Percentiles rank a stretch among this genome's conserved stretches.
phyloP scores from a whole-genome alignment of 371 early-diverging fungal species.

The Rhizomucor pusillus region DNA sequence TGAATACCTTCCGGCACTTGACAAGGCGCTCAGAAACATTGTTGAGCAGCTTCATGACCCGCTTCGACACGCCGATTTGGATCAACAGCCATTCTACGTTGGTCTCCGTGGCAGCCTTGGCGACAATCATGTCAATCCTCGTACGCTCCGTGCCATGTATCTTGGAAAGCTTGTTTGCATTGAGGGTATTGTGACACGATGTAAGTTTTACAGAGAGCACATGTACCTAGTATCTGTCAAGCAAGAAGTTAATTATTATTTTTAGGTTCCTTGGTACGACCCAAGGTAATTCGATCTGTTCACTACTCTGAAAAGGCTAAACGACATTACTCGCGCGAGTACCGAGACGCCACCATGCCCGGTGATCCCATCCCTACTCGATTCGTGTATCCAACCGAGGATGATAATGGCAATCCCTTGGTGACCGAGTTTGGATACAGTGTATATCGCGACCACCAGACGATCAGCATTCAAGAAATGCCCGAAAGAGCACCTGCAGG shows the following conservation, averaged over 20 bases:
- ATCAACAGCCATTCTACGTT: constrained; percentile 61
- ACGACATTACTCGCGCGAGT: constrained; percentile 85
- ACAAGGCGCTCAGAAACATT: constrained; percentile 73
- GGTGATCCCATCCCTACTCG: constrained; percentile 68
- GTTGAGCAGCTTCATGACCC: constrained; percentile 35
- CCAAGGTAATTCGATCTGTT: constrained; percentile 93
- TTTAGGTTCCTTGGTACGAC: constrained; percentile 94
- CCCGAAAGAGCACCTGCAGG: constrained; percentile 99
- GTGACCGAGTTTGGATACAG: constrained; percentile 96
- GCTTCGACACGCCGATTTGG: constrained; percentile 26
- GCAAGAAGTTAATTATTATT: too few species aligned
- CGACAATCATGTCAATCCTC: constrained; percentile 85
- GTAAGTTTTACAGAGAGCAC: constrained; percentile 38
- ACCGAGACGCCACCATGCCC: constrained; percentile 76
- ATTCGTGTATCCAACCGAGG: constrained; percentile 81
- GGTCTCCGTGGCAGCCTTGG: constrained; percentile 97
- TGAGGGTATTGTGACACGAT: constrained; percentile 99
- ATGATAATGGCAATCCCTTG: constrained; percentile 90
- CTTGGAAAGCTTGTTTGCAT: constrained; percentile 93
- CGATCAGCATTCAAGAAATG: constrained; percentile 98
- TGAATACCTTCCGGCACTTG: constrained; percentile 85
- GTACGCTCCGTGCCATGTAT: constrained; percentile 81
- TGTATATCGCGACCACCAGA: constrained; percentile 95
- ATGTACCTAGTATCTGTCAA: too few species aligned
- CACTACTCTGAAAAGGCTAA: constrained; percentile 91